Base-by-base conservation (phyloP, 208 protist species). In the Leishmania major region DNA sequence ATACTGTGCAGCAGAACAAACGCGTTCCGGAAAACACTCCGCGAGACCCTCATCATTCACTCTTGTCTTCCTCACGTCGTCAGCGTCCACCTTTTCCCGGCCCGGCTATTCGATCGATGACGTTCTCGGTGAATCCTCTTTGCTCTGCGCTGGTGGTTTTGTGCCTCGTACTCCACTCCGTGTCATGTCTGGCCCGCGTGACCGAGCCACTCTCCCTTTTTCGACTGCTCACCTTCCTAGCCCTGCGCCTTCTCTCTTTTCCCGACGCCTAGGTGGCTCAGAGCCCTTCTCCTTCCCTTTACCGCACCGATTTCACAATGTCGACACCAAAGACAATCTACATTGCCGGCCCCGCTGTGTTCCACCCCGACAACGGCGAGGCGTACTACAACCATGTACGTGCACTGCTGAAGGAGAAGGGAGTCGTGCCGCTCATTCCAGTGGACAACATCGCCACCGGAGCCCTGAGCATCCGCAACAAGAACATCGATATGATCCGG, bases 301-400 rank as follows among this genome's bases (percentile, higher is more conserved):
- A 17, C 45, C 8, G 11, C 69, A 53, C 40, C 1, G 13, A 45
- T 25, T 19, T 64, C 57, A 3, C 17, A 49, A 78, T 85, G 79
- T 51, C 73, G 37, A 57, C 71, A n/a, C 60, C 81, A 3, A 91
- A 90, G 64, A 89, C 82, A 47, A 92, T 96, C 43, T 97, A 97
- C 77, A 97, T 97, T 80, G 94, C 94, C 10, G 92, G 94, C 15
- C 94, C 94, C 5, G 92, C 90, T 1, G 91, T 97, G 55, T 97
- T 97, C 67, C 81, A 92, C 76, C 28, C 81, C 11, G 94, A 97
- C 74, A 77, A 90, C 31, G 94, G 94, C 6, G 84, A 74, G 31
- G 67, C 89, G 0, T 91, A 93, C 86, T 95, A 92, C 87, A 75
- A 87, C 66, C 73, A 87, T 15, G 89, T 94, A 15, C 91, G 92